phyloP scores from a whole-genome alignment of 371 early-diverging fungal genomes.

The Zychaea mexicana region DNA sequence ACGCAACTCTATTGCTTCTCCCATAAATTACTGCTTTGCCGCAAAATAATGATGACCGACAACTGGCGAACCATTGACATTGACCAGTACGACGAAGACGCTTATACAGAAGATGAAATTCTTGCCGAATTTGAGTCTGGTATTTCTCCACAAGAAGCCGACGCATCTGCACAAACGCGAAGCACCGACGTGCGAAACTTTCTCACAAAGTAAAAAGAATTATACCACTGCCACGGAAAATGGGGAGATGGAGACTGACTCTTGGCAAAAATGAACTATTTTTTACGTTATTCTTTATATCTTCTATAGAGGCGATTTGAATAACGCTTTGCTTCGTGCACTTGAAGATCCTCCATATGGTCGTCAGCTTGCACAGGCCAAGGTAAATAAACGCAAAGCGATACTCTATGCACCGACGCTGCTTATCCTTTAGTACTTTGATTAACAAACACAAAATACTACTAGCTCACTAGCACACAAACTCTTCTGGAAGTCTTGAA shows the following conservation, averaged over 20 bases:
- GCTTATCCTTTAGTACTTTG: background rate
- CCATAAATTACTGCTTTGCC: background rate
- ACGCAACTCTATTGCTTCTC: background rate
- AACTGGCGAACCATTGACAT: conserved; percentile 81
- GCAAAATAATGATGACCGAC: conserved; percentile 27
- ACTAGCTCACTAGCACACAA: conserved; percentile 68
- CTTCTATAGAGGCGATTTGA: conserved; percentile 64
- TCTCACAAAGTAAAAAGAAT: conserved; percentile 36
- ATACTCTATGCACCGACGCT: too few species aligned
- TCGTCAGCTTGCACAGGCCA: conserved; percentile 63
- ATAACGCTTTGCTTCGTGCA: conserved; percentile 69
- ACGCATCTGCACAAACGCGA: conserved; percentile 58
- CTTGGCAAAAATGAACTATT: background rate
- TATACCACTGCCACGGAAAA: background rate
- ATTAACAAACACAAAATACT: background rate
- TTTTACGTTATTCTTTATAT: background rate
- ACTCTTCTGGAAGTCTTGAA: conserved; percentile 81
- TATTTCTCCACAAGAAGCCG: conserved; percentile 54
- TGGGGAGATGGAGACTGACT: too few species aligned
- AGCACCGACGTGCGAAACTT: conserved; percentile 64
- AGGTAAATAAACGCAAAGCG: conserved; percentile 67
- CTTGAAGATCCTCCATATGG: conserved; percentile 88
- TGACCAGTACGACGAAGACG: conserved; percentile 84
- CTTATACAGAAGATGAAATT: conserved; percentile 67
- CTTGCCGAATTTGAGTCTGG: conserved; percentile 41